These are phyloP conservation scores for Botrytis tulipae DNA, from an alignment of 2,329 filamentous ascomycete species.

Conservation along the genomic window DNA sequence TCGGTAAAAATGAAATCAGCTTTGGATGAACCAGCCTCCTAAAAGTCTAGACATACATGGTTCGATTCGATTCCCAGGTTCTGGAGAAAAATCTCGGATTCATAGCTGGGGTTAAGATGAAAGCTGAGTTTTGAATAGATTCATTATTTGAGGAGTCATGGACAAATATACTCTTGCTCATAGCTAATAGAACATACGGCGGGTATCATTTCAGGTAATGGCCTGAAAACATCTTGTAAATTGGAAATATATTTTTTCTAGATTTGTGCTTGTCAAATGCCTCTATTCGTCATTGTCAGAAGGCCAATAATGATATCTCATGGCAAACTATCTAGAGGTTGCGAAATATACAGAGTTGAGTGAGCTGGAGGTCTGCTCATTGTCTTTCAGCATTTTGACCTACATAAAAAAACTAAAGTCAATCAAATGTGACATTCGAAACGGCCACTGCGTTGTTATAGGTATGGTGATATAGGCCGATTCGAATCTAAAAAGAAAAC, in stretches of 20 bases:
- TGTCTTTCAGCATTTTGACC: neutral
- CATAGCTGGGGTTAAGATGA: neutral
- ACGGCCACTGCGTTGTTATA: constrained; percentile 12
- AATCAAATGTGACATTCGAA: constrained; percentile 24
- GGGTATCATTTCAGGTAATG: neutral
- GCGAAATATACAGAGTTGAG: constrained; percentile 24
- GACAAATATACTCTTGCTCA: neutral
- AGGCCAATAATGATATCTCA: neutral
- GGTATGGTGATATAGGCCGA: constrained; percentile 16
- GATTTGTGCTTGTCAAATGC: too few species aligned
- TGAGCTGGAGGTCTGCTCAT: neutral
- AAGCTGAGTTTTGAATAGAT: neutral
- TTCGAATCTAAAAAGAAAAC: constrained; percentile 16
- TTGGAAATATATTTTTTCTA: neutral
- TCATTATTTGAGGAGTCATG: neutral
- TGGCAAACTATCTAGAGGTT: constrained; percentile 24
- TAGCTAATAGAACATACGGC: neutral
- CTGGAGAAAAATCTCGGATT: neutral
- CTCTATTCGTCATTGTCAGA: neutral
- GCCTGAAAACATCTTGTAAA: neutral
- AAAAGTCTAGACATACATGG: neutral
- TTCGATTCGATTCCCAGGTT: neutral
- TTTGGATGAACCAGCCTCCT: neutral
- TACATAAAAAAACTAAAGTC: neutral
- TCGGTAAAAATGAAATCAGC: neutral